Base-by-base conservation (phyloP, 2,329 filamentous ascomycete genomes). In the Phialemonium atrogriseum region DNA sequence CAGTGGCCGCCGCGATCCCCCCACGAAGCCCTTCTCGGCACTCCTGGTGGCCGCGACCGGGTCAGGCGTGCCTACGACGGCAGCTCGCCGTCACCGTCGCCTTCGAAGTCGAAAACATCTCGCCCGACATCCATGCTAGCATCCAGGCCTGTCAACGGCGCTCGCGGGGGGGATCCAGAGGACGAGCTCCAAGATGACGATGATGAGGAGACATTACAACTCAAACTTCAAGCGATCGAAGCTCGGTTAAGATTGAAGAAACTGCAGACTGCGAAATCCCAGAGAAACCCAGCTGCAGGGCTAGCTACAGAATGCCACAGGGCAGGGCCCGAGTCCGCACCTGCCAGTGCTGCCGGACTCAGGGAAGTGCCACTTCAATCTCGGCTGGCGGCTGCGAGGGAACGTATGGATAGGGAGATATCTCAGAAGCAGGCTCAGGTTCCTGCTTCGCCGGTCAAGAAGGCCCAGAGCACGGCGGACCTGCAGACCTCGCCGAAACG, bases 171-270 rank as follows among this genome's bases (percentile, higher is more conserved):
- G 9, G 41, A 32, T 3, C 35, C 50, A 25, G 51, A 43, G 24
- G 55, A 52, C 24, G 59, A 59, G 40, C 53, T 61, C 5, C 69
- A 77, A 8, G 76, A 80, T 0, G 80, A 84, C 5, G 82, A 93
- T 6, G 88, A 94, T 45, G 89, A 95, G 55, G 88, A 96, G 62
- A 93, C 78, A 2, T 60, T 96, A 20, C 77, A 93, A 50, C 62
- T 98, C 40, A 80, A 94, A 52, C 64, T 96, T 5, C 79, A 88
- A 42, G 86, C 84, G 34, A 94, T 98, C 36, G 80, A 96, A 55
- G 86, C 88, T 6, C 80, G 82, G 38, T 60, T 96, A 32, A 91
- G 81, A 56, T 58, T 96, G 42, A 96, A 95, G 57, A 87, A 81
- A 49, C 62, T 96, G 10, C 84, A 91, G 53, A 80, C 79, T 50